phyloP scores from a whole-genome alignment of 148 eudicot genomes.

The Selenicereus undatus region DNA sequence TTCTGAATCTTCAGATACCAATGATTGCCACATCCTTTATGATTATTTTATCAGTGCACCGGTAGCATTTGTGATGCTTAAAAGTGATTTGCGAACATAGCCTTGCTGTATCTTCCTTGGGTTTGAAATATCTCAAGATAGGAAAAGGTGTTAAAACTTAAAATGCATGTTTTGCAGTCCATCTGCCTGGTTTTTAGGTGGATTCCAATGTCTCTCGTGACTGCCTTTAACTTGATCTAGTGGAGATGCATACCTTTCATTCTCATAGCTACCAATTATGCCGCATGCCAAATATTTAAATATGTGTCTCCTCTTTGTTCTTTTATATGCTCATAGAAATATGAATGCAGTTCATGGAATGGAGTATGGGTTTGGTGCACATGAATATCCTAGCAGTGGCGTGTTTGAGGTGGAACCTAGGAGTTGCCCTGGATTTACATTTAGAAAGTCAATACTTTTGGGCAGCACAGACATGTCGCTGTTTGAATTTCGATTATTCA shows the following conservation, averaged over 20 bases:
- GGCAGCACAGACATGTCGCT: constrained; percentile 82
- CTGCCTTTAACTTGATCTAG: not conserved
- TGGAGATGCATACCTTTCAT: not conserved
- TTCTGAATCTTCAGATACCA: not conserved
- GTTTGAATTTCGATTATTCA: constrained; percentile 67
- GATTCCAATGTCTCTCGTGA: not conserved
- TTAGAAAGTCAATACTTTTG: constrained; percentile 66
- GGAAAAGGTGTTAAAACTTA: not conserved
- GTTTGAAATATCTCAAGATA: not conserved
- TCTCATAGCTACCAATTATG: not conserved
- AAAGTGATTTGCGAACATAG: not conserved
- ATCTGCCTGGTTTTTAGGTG: not conserved
- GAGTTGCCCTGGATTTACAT: constrained; percentile 85
- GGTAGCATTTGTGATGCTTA: not conserved
- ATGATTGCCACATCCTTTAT: not conserved
- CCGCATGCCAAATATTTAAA: not conserved
- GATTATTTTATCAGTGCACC: not conserved
- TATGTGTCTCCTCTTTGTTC: not conserved
- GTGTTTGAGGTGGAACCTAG: constrained; percentile 93
- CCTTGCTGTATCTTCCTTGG: not conserved
- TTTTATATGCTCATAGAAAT: constrained; percentile 16
- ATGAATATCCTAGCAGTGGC: constrained; percentile 78
- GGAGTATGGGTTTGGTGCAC: constrained; percentile 90
- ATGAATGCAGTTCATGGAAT: constrained; percentile 58
- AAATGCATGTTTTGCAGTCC: not conserved